Percentiles rank a stretch among this genome's conserved stretches.
Evolutionary conservation across 108 stramenopile genomes (phyloP).

Genomic region (Pseudonitzschia multiseries): DNA sequence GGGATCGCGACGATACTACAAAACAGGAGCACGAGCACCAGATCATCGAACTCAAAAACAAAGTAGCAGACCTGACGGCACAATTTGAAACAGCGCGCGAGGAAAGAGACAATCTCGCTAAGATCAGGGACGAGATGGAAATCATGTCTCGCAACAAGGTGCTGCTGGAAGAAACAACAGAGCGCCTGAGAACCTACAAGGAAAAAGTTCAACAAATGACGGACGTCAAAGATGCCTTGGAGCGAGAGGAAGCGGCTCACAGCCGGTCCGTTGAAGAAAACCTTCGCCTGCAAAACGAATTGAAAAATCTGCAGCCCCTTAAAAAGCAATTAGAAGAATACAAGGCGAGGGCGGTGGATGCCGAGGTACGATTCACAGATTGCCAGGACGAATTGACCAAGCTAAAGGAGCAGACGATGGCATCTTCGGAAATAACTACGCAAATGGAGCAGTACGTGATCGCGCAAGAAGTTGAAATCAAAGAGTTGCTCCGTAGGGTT

Average conservation of each 20-base stretch:
- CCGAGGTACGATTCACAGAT: slow-evolving; percentile 73
- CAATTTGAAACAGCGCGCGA: slow-evolving; percentile 25
- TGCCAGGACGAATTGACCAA: slow-evolving; percentile 48
- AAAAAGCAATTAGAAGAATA: slow-evolving; percentile 80
- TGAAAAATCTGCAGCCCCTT: slow-evolving; percentile 59
- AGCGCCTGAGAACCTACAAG: slow-evolving; percentile 62
- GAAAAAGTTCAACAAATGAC: slow-evolving; percentile 62
- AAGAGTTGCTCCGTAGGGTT: slow-evolving; percentile 50
- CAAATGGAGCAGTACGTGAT: slow-evolving; percentile 13
- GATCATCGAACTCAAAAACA: slow-evolving; percentile 34
- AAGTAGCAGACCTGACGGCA: slow-evolving; percentile 41
- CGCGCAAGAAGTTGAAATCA: slow-evolving; percentile 61
- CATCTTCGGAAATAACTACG: slow-evolving; percentile 16
- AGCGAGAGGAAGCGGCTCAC: slow-evolving; percentile 80
- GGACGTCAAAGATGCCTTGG: slow-evolving; percentile 70
- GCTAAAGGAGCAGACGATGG: slow-evolving; percentile 45
- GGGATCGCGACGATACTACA: slow-evolving; percentile 38
- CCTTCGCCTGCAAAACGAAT: slow-evolving; percentile 69
- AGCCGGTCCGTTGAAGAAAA: slow-evolving; percentile 67
- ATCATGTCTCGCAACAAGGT: slow-evolving; percentile 58
- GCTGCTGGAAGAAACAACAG: slow-evolving; percentile 54
- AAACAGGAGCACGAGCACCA: slow-evolving; percentile 39
- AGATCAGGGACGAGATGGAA: slow-evolving; percentile 75
- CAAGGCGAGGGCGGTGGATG: slow-evolving; percentile 64
- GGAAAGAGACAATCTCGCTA: slow-evolving; percentile 52